These are phyloP conservation scores for Hymenoscyphus albidus DNA, from an alignment of 2,329 filamentous ascomycete species.

Conservation along the genomic window DNA sequence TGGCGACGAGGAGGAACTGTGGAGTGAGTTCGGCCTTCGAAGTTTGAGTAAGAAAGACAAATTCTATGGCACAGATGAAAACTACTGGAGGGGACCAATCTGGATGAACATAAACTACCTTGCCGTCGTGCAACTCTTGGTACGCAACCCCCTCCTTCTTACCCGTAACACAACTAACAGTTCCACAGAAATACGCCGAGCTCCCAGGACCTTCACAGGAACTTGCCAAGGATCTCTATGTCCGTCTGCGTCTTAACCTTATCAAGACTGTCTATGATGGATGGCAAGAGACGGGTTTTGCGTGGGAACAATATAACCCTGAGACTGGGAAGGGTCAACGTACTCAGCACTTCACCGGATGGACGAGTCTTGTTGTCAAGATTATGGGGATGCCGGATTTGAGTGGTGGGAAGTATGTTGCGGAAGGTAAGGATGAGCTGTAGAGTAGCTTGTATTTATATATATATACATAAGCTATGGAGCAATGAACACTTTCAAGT, in stretches of 20 bases:
- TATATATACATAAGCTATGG: no score
- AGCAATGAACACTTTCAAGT: no score
- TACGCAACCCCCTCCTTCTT: slow-evolving; percentile 44
- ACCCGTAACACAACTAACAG: neutral
- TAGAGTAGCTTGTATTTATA: slow-evolving; percentile 7
- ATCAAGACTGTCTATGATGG: slow-evolving; percentile 83
- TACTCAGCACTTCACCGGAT: slow-evolving; percentile 96
- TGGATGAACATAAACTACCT: slow-evolving; percentile 98
- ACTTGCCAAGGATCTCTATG: slow-evolving; percentile 71
- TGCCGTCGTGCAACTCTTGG: slow-evolving; percentile 70
- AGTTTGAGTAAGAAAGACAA: slow-evolving; percentile 81
- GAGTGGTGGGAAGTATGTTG: slow-evolving; percentile 26
- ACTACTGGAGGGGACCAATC: slow-evolving; percentile 93
- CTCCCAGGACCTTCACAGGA: slow-evolving; percentile 61
- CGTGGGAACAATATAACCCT: slow-evolving; percentile 97
- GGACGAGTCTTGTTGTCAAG: slow-evolving; percentile 97
- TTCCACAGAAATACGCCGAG: slow-evolving; percentile 61
- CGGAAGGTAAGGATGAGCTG: slow-evolving; percentile 27
- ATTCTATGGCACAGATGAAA: slow-evolving; percentile 86
- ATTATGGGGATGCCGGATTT: slow-evolving; percentile 89
- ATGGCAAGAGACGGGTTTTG: slow-evolving; percentile 91
- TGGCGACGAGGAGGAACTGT: slow-evolving; percentile 78
- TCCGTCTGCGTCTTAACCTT: slow-evolving; percentile 72
- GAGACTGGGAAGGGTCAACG: slow-evolving; percentile 90
- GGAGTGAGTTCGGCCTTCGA: slow-evolving; percentile 82